A percentile compares a stretch with the other conserved stretches of the same genome.
phyloP scores from a whole-genome alignment of 73 alveolate species.

The Symbiodinium natans region DNA sequence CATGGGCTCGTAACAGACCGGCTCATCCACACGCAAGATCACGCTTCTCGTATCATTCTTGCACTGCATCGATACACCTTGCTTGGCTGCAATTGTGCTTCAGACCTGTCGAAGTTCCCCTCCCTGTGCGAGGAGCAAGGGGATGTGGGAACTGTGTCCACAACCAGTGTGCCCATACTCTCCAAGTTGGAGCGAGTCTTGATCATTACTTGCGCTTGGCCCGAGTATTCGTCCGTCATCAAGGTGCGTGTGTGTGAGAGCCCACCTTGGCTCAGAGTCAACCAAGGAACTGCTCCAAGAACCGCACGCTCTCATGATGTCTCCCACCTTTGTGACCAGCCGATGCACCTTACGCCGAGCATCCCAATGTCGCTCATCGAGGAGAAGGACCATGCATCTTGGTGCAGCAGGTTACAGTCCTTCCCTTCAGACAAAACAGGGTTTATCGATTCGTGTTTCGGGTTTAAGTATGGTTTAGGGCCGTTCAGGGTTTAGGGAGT shows the following conservation, averaged over 20 bases:
- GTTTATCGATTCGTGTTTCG: neutral
- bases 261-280: no score
- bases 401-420: no score
- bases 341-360: constrained; percentile 8
- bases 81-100: no score
- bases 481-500: no score
- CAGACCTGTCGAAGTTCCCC: no score
- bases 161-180: constrained; percentile 68
- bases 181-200: constrained; percentile 74
- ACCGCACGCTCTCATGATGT: constrained; percentile 49
- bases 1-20: no score
- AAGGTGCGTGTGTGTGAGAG: no score
- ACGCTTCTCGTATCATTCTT: no score
- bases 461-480: neutral
- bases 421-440: neutral
- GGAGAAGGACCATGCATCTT: neutral
- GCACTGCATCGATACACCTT: no score
- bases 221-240: no score
- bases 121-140: constrained; percentile 83
- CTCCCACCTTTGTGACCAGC: constrained; percentile 79
- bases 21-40: no score
- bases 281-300: constrained; percentile 39
- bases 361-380: constrained; percentile 55
- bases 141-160: constrained; percentile 54
- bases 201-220: neutral